These are phyloP conservation scores for Cryptosporidium ryanae DNA, from an alignment of 169 alveolate genomes.

Conservation along the genomic window DNA sequence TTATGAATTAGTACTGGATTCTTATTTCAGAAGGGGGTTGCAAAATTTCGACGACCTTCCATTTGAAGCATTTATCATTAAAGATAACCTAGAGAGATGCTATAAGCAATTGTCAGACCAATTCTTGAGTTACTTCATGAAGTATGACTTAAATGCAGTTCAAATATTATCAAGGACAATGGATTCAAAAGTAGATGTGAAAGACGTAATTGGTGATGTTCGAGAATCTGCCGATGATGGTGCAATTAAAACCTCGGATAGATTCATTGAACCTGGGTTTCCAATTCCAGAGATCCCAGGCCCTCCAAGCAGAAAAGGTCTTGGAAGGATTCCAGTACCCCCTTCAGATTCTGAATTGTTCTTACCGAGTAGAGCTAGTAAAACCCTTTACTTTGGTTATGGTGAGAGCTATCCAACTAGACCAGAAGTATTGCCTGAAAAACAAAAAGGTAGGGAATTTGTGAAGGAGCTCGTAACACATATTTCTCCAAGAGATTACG, in stretches of 20 bases:
- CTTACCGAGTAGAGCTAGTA: background rate
- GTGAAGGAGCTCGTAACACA: constrained; percentile 14
- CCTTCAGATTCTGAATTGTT: constrained; percentile 10
- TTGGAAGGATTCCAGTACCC: background rate
- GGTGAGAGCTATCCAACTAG: background rate
- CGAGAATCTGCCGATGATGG: background rate
- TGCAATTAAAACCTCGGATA: constrained; percentile 43
- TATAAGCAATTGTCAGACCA: constrained; percentile 15
- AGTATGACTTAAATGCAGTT: background rate
- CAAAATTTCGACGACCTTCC: no score
- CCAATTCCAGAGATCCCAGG: constrained; percentile 73
- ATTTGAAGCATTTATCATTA: background rate
- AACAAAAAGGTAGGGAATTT: constrained; percentile 26
- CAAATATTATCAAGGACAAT: constrained; percentile 15
- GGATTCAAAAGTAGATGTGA: background rate
- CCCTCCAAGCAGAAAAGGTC: constrained; percentile 53
- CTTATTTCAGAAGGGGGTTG: no score
- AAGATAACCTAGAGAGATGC: constrained; percentile 10
- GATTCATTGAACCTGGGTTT: constrained; percentile 9
- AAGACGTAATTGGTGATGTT: constrained; percentile 7
- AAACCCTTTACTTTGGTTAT: constrained; percentile 8
- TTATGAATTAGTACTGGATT: no score
- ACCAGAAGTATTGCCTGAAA: constrained; percentile 55
- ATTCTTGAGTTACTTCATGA: constrained; percentile 32
- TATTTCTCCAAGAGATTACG: constrained; percentile 39